These are phyloP conservation scores for Arachnopeziza araneosa DNA, from an alignment of 2,329 filamentous ascomycete species.

Conservation along the genomic window DNA sequence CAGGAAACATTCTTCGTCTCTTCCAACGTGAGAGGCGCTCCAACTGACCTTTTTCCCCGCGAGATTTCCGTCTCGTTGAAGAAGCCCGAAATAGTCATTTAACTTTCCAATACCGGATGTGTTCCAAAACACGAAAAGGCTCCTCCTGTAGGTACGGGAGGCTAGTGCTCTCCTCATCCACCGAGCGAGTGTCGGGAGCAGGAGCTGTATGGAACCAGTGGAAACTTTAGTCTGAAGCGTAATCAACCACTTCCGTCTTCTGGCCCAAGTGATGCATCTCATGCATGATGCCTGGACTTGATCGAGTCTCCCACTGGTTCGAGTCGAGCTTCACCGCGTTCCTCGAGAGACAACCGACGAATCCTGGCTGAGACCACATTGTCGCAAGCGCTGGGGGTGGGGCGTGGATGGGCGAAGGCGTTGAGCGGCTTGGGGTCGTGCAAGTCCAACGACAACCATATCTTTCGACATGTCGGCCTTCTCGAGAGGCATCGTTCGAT, in stretches of 20 bases:
- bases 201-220: neutral
- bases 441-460: neutral
- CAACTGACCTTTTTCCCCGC: too few relatives aligned
- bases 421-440: neutral
- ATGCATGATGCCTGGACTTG: neutral
- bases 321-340: neutral
- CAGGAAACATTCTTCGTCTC: neutral
- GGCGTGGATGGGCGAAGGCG: neutral
- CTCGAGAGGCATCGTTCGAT: neutral
- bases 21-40: neutral
- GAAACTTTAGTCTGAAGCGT: neutral
- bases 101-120: neutral
- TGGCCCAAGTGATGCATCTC: conserved; percentile 1
- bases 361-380: neutral
- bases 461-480: neutral
- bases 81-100: neutral
- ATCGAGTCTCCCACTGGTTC: neutral
- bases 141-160: neutral
- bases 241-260: neutral
- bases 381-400: neutral
- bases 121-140: neutral
- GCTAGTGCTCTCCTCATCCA: neutral
- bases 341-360: neutral
- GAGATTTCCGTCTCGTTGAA: too few relatives aligned
- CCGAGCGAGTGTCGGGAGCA: neutral